Base-by-base conservation (phyloP, 208 protist genomes). In the Trypanosoma vivax region DNA sequence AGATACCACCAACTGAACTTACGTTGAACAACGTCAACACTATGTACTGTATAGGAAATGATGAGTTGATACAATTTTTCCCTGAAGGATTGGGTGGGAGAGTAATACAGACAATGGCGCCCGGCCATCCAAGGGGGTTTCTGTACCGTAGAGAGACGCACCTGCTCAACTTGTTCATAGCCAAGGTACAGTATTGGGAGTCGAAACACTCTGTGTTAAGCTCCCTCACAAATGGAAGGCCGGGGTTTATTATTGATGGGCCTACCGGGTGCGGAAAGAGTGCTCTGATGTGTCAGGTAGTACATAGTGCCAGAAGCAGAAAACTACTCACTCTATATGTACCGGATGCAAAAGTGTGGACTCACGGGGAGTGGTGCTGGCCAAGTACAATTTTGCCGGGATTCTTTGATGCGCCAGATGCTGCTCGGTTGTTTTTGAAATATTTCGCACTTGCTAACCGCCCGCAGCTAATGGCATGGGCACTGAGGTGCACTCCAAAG, bases 351-450 rank as follows among this genome's bases (percentile, higher is more conserved):
- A 82, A 83, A 47, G 30, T 51, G n/a, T 96, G 89, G 86, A 94
- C 85, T 19, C 86, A 92, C 38, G 89, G 89, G 7, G 86, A 93
- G 57, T 96, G 83, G 79, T 92, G 83, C 60, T 92, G 85, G 83
- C 89, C 89, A 10, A 92, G 83, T 54, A 92, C 83, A 4, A 83
- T 93, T 34, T 55, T 96, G 16, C 89, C 85, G 10, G 89, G 89
- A 18, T 96, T 96, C 51, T 96, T 93, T 68, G 89, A 96, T 65
- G 81, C 77, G 9, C 89, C 89, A 9, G 86, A 96, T 52, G 89
- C 85, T 2, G 76, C 75, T 24, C 71, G 85, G 3, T 73, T 68
- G 40, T 85, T 96, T 53, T 64, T 96, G 25, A 65, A 76, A 60
- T 90, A 90, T 41, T 79, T 89, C 68, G 65, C 81, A n/a, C 19